Evolutionary conservation across 306 rosid species (phyloP).

Genomic region (Carpinus viminea): DNA sequence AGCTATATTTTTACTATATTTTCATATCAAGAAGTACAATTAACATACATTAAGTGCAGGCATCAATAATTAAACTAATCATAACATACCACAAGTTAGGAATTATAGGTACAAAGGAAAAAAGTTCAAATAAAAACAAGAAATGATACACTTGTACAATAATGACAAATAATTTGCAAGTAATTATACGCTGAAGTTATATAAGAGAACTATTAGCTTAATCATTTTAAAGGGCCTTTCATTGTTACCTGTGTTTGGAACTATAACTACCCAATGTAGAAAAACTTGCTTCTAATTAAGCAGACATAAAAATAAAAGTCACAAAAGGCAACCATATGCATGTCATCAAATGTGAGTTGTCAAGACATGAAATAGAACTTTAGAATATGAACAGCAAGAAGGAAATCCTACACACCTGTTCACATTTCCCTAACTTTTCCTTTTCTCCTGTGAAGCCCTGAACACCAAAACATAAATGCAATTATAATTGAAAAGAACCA

Average conservation of each 20-base stretch:
- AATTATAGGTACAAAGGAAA: not conserved
- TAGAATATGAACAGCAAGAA: not conserved
- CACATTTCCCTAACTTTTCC: constrained; percentile 90
- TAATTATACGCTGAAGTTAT: not conserved
- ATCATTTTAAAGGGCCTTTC: not conserved
- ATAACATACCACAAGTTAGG: not conserved
- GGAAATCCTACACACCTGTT: constrained; percentile 64
- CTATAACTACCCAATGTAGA: not conserved
- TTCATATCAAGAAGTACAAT: not conserved
- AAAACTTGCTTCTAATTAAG: not conserved
- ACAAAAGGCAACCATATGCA: not conserved
- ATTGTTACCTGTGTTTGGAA: not conserved
- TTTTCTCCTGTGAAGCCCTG: constrained; percentile 84
- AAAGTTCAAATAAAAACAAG: not conserved
- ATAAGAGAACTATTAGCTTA: not conserved
- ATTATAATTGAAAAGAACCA: constrained; percentile 27
- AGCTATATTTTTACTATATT: not conserved
- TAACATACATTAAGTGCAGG: not conserved
- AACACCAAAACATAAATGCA: constrained; percentile 30
- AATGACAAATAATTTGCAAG: not conserved
- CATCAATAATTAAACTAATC: not conserved
- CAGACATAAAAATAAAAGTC: not conserved
- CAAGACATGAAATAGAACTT: not conserved
- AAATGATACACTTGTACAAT: not conserved
- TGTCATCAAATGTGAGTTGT: not conserved